Evolutionary conservation across 2,329 filamentous ascomycete species (phyloP).

Genomic region (Mycogone perniciosa): DNA sequence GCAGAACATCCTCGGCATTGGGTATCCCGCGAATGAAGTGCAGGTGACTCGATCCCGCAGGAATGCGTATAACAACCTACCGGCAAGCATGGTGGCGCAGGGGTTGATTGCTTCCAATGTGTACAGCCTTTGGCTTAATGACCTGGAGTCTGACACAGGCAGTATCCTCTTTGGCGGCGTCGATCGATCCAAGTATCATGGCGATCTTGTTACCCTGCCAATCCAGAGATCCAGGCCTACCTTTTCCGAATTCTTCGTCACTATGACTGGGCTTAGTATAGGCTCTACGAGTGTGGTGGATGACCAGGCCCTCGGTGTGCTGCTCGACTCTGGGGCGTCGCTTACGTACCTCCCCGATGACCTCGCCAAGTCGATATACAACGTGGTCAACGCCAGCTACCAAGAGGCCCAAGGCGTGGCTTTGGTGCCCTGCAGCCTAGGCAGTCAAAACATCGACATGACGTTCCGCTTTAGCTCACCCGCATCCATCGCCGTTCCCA

Average conservation of each 20-base stretch:
- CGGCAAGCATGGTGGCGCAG: slow-evolving; percentile 54
- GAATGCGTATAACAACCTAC: slow-evolving; percentile 60
- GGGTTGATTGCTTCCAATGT: slow-evolving; percentile 59
- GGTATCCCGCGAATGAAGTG: slow-evolving; percentile 74
- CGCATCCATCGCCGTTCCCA: slow-evolving; percentile 44
- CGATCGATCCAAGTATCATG: slow-evolving; percentile 58
- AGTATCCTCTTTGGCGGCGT: slow-evolving; percentile 71
- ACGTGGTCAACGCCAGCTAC: slow-evolving; percentile 53
- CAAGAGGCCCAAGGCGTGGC: slow-evolving; percentile 46
- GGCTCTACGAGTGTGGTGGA: slow-evolving; percentile 37
- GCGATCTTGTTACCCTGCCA: slow-evolving; percentile 59
- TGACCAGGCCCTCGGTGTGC: slow-evolving; percentile 51
- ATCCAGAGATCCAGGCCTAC: slow-evolving; percentile 48
- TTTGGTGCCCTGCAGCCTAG: slow-evolving; percentile 55
- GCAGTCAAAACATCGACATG: slow-evolving; percentile 33
- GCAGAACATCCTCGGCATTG: slow-evolving; percentile 80
- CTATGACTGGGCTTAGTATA: slow-evolving; percentile 53
- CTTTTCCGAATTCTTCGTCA: slow-evolving; percentile 61
- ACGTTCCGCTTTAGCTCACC: slow-evolving; percentile 49
- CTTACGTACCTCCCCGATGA: slow-evolving; percentile 60
- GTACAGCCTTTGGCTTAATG: slow-evolving; percentile 72
- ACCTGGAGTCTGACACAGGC: slow-evolving; percentile 58
- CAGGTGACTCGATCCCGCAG: slow-evolving; percentile 53
- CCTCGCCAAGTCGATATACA: slow-evolving; percentile 49
- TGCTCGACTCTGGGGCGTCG: slow-evolving; percentile 66